Evolutionary conservation across 2,329 filamentous ascomycete species (phyloP), one percentile per base, ranked within the genome.

Genomic region (Arthrinium puccinioides): DNA sequence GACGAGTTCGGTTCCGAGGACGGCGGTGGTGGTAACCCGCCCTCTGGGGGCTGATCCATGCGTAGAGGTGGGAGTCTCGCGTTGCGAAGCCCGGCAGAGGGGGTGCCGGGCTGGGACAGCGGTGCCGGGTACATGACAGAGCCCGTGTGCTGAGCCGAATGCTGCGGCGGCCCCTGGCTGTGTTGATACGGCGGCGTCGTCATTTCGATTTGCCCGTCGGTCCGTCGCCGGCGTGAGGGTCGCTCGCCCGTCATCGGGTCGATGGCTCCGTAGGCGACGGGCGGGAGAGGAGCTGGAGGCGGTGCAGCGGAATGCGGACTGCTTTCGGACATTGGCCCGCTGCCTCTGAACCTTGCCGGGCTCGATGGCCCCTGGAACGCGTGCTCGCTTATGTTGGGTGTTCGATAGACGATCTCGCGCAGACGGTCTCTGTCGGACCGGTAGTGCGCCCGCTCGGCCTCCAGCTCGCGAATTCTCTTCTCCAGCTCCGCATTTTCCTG

Each of bases 381-480:
- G 35, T 69, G 62, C 23, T 76, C 66, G 47, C 67, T 67, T 45
- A 74, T 70, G 21, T 72, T 69, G 3, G 78, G 72, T 4, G 76
- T 75, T 44, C 76, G 72, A 33, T 70, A 61, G 1, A 87, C 66
- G 23, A 87, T 61, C n/a, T 81, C 76, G 36, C 78, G 70, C 44
- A 89, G 72, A 33, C 83, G 76, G 50, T 88, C 82, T 34, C 85
- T 70, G 49, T 92, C 85, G 8, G 68, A 67, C 31, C 79, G 74
- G 55, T 90, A 90, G 55, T 79, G 87, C 41, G 90, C 82, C 21
- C 74, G 69, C 50, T 88, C 81, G 26, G 74, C 75, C 42, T 70
- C 70, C 21, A 72, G 43, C 8, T 76, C 69, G 21, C 72, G 69
- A 6, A 75, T 54, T 20, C 67, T 64, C 21, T 66, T 63, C 39